phyloP scores from a whole-genome alignment of 148 eudicot species.

The Suaeda aralocaspica region DNA sequence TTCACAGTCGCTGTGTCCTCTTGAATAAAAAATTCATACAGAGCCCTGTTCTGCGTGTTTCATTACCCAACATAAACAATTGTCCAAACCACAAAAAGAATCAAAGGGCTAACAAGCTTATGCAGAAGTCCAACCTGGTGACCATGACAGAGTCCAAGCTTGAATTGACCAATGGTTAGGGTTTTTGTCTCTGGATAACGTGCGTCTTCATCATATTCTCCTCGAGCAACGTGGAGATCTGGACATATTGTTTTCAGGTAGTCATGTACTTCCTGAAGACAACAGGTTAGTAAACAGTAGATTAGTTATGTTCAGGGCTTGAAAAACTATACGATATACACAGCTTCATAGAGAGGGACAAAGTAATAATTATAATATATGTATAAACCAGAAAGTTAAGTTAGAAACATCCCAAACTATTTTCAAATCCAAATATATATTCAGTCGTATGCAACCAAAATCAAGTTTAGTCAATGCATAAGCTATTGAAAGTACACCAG shows the following conservation, averaged over 20 bases:
- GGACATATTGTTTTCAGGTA: constrained; percentile 87
- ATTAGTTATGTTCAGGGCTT: neutral
- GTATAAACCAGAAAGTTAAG: neutral
- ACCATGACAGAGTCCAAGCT: constrained; percentile 97
- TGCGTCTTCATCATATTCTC: constrained; percentile 92
- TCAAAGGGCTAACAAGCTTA: neutral
- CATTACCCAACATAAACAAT: neutral
- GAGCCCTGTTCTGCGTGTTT: neutral
- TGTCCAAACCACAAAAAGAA: neutral
- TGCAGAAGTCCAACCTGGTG: constrained; percentile 65
- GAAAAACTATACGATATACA: neutral
- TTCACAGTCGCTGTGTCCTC: neutral
- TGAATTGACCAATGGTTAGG: constrained; percentile 90
- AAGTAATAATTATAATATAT: neutral
- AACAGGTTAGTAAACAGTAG: neutral
- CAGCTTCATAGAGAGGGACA: no score
- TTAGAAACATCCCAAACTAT: neutral
- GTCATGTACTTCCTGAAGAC: constrained; percentile 88
- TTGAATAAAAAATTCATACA: neutral
- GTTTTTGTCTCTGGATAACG: constrained; percentile 97
- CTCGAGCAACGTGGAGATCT: constrained; percentile 75
- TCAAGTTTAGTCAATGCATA: neutral
- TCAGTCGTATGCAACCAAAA: neutral
- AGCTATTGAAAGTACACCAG: no score
- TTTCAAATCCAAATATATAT: neutral